Evolutionary conservation across 257 asterid genomes (phyloP), one percentile per base, ranked within the genome.

Genomic region (Solanum tarapatanum): DNA sequence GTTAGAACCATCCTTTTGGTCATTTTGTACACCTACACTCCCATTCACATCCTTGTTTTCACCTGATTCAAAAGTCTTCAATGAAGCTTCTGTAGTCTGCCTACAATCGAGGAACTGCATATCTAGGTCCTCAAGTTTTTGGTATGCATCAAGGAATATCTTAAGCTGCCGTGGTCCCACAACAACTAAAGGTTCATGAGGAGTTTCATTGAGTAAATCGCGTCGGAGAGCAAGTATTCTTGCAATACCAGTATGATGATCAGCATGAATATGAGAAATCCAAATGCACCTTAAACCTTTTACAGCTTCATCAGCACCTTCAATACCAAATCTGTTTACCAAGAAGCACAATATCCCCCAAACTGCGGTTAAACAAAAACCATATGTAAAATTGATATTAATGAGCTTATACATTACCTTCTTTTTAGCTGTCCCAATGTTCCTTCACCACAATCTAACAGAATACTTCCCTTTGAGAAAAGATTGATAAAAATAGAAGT

Each of bases 191-290:
- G 98, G 96, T 45, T 95, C 98, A 37, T 97, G 99, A 1, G 95
- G 93, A 23, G 83, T 84, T 39, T 90, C 96, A 69, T 90, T 90
- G 89, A 97, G 86, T 88, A 97, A 90, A 70, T 95, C 92, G 2
- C 95, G 94, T 72, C 98, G 90, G 11, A 91, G 95, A 43, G 99
- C 92, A 45, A 97, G 98, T 89, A 97, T 94, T 93, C 99, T 92
- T 28, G 99, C 99, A 12, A 97, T 96, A 43, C 99, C 99, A 1
- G 99, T 93, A 84, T 97, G 99, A 86, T 97, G 99, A 91, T 97
- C 99, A 11, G 99, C 99, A 33, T 97, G 99, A 82, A 97, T 97
- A 89, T 97, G 99, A 45, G 99, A 97, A 86, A 97, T 96, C 99
- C 99, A 97, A 62, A 97, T 93, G 58, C 96, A 97, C 90, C 89